A percentile compares a stretch with the other conserved stretches of the same genome.
Evolutionary conservation across 108 stramenopile genomes (phyloP).

Genomic region (Pseudonitzschia multiseries): DNA sequence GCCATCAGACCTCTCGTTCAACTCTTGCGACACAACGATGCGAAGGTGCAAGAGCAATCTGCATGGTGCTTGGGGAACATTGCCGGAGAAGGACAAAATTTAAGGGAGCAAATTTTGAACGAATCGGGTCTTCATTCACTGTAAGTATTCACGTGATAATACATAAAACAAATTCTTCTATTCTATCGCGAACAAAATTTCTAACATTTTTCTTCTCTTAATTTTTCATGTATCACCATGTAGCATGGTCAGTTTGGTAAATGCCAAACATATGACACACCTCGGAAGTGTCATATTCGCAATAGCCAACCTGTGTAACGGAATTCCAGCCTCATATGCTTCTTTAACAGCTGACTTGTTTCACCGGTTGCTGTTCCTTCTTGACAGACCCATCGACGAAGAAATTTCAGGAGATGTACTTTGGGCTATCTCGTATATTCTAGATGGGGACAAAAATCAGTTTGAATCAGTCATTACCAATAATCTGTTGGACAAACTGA

Average conservation of each 20-base stretch:
- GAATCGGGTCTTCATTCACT: conserved; percentile 28
- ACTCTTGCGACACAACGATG: conserved; percentile 54
- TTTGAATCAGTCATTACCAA: conserved; percentile 65
- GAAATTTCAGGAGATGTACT: conserved; percentile 69
- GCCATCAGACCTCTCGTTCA: conserved; percentile 70
- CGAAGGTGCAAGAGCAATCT: conserved; percentile 88
- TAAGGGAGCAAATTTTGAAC: conserved; percentile 69
- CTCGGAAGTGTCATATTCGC: conserved; percentile 85
- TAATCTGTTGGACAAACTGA: conserved; percentile 21
- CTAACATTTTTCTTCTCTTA: neutral
- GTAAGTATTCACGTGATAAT: neutral
- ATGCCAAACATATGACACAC: conserved; percentile 67
- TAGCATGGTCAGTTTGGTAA: conserved; percentile 59
- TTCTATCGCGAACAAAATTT: neutral
- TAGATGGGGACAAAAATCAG: conserved; percentile 77
- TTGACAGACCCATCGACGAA: conserved; percentile 28
- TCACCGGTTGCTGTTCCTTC: neutral
- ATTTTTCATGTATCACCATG: neutral
- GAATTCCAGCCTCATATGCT: conserved; percentile 79
- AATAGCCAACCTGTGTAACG: conserved; percentile 93
- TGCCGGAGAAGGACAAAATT: conserved; percentile 77
- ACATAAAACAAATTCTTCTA: neutral
- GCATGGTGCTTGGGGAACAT: conserved; percentile 97
- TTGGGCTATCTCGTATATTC: conserved; percentile 91
- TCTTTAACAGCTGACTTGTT: conserved; percentile 38